These are phyloP conservation scores for Hypoxylon sp. DNA, from an alignment of 2,329 filamentous ascomycete genomes.

Conservation along the genomic window DNA sequence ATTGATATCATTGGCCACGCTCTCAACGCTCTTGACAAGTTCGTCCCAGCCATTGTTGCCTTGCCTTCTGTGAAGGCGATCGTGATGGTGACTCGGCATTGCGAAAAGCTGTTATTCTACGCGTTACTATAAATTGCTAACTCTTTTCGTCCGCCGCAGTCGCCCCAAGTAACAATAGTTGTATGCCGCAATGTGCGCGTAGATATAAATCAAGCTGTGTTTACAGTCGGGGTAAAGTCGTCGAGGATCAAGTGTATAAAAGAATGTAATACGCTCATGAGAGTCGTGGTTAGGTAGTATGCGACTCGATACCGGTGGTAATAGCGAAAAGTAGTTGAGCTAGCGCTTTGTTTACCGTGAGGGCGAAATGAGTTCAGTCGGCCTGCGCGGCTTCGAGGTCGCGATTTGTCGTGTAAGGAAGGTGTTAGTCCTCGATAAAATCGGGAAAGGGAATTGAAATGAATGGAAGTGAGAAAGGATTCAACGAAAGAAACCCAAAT, in stretches of 20 bases:
- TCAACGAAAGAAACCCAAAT: slow-evolving; percentile 41
- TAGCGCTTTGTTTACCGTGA: slow-evolving; percentile 40
- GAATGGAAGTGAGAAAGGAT: slow-evolving; percentile 49
- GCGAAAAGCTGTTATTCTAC: slow-evolving; percentile 20
- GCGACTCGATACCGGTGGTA: slow-evolving; percentile 33
- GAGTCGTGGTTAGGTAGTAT: slow-evolving; percentile 37
- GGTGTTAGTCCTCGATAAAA: slow-evolving; percentile 48
- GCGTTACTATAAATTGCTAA: slow-evolving; percentile 10
- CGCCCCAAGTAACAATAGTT: slow-evolving; percentile 12
- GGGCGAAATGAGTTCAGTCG: slow-evolving; percentile 42
- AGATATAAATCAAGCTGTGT: slow-evolving; percentile 15
- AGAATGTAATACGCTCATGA: slow-evolving; percentile 49
- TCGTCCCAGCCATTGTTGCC: slow-evolving; percentile 46
- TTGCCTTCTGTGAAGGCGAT: slow-evolving; percentile 49
- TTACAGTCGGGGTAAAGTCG: slow-evolving; percentile 9
- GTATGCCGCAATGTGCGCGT: slow-evolving; percentile 4
- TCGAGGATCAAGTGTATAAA: slow-evolving; percentile 29
- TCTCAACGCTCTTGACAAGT: slow-evolving; percentile 50
- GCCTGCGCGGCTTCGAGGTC: slow-evolving; percentile 36
- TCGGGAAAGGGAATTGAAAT: slow-evolving; percentile 43
- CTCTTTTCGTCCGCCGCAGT: slow-evolving; percentile 29
- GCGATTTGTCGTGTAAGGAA: slow-evolving; percentile 42
- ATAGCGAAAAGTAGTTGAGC: slow-evolving; percentile 42
- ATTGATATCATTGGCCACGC: slow-evolving; percentile 51
- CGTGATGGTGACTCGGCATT: slow-evolving; percentile 48